Evolutionary conservation across 1,139 yeast genomes (phyloP), one percentile per base, ranked within the genome.

Genomic region (Spathaspora sp.): DNA sequence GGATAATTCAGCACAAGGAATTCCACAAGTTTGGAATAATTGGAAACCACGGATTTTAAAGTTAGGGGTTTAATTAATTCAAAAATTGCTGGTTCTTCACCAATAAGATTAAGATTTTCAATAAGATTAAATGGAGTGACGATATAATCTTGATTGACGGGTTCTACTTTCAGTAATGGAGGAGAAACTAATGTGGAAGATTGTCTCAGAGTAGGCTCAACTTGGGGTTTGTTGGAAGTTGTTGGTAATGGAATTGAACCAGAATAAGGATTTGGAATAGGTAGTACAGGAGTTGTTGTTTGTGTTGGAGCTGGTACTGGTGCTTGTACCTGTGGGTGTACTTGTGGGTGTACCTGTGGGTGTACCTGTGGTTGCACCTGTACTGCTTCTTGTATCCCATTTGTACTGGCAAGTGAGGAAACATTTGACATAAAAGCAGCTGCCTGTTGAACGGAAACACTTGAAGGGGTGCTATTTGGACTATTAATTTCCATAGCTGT

Each of bases 21-120:
- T 5, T 64, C 64, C 7, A 64, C 56, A 43, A 67, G 51, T 43
- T 60, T 60, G 8, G 47, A 44, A 42, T 56, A 54, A 51, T 67
- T 64, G 25, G 57, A 50, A 29, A 68, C 48, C 2, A 68, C 50
- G 7, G 69, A 59, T 41, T 63, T 63, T 1, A 70, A 64, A 3
- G 74, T 67, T 29, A 66, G 55, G 3, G 72, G 68, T 46, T 51
- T 60, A 8, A 67, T 46, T 13, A 65, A 50, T 29, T 58, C 56
- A 31, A 46, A 48, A 13, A 65, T 52, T 16, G 61, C 52, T 1
- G 64, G 68, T 46, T 64, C 66, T 23, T 58, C 56, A 3, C 49
- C 50, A 10, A 63, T 52, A 25, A 65, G 44, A 6, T 48, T 44
- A 17, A 66, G 47, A 26, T 62, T 57, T 20, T 61, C 65, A 29